These are phyloP conservation scores for Exophiala mesophila DNA, from an alignment of 2,329 filamentous ascomycete species.

Conservation along the genomic window DNA sequence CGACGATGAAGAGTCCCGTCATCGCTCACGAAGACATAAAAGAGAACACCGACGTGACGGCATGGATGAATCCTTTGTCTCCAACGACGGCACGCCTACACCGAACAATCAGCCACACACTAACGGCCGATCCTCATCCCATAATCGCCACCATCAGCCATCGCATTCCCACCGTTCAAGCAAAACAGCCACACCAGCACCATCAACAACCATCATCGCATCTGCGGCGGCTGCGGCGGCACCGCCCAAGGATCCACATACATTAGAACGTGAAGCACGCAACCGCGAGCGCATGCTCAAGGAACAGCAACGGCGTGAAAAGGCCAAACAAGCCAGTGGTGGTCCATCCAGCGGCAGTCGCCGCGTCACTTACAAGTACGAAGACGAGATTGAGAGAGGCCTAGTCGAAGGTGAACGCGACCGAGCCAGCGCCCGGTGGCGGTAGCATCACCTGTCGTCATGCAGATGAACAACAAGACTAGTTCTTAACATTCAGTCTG, in stretches of 20 bases:
- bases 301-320: slow-evolving; percentile 62
- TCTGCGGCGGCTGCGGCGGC: background rate
- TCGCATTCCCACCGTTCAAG: slow-evolving; percentile 24
- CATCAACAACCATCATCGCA: background rate
- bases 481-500: too few species aligned
- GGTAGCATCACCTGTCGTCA: slow-evolving; percentile 10
- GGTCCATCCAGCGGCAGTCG: slow-evolving; percentile 18
- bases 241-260: slow-evolving; percentile 55
- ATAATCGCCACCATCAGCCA: slow-evolving; percentile 21
- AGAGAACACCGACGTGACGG: slow-evolving; percentile 28
- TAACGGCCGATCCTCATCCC: background rate
- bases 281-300: slow-evolving; percentile 58
- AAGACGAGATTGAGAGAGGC: slow-evolving; percentile 41
- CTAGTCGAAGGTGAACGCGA: slow-evolving; percentile 39
- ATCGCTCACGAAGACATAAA: slow-evolving; percentile 35
- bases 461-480: too few species aligned
- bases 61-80: slow-evolving; percentile 24
- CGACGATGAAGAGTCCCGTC: slow-evolving; percentile 26
- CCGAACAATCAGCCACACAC: too few species aligned
- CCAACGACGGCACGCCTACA: background rate
- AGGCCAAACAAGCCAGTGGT: slow-evolving; percentile 35
- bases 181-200: slow-evolving; percentile 12
- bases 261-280: slow-evolving; percentile 67
- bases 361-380: slow-evolving; percentile 46
- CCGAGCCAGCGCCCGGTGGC: slow-evolving; percentile 29